Percentiles rank a stretch among this genome's conserved stretches.
phyloP scores from a whole-genome alignment of 345 rosid genomes.

The Citrus trifoliata region DNA sequence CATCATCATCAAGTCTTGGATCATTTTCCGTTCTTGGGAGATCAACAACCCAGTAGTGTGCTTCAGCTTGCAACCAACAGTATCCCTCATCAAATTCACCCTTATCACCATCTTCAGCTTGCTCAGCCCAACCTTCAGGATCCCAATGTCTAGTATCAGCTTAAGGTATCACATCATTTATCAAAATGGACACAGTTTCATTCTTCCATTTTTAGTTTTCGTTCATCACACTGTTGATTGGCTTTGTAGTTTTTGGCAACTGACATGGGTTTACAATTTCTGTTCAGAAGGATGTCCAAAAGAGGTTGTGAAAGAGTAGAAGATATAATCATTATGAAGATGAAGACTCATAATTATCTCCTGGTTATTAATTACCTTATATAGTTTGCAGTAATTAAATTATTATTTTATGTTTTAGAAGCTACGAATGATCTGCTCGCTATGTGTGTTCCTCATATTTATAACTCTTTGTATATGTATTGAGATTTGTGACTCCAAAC shows the following conservation, averaged over 20 bases:
- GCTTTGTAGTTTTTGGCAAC: neutral
- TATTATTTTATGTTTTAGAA: neutral
- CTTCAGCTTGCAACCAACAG: slow-evolving; percentile 60
- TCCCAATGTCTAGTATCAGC: slow-evolving; percentile 8
- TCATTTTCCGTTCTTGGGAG: slow-evolving; percentile 57
- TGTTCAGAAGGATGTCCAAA: neutral
- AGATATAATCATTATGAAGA: neutral
- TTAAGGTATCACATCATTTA: neutral
- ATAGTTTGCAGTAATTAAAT: neutral
- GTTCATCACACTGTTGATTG: neutral
- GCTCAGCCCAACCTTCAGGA: slow-evolving; percentile 62
- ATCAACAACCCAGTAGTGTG: slow-evolving; percentile 53
- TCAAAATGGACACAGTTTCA: neutral
- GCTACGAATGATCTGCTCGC: neutral
- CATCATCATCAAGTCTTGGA: slow-evolving; percentile 43
- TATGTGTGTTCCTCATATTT: neutral
- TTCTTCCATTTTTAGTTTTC: neutral
- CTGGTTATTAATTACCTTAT: neutral
- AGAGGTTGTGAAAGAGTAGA: neutral
- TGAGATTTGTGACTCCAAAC: neutral
- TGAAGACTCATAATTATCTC: neutral
- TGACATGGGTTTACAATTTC: neutral
- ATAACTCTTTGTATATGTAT: neutral
- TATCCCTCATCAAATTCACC: slow-evolving; percentile 42
- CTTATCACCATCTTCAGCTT: slow-evolving; percentile 67